phyloP scores from a whole-genome alignment of 768 basidiomycete genomes.

The Termitomyces eurrhizus region DNA sequence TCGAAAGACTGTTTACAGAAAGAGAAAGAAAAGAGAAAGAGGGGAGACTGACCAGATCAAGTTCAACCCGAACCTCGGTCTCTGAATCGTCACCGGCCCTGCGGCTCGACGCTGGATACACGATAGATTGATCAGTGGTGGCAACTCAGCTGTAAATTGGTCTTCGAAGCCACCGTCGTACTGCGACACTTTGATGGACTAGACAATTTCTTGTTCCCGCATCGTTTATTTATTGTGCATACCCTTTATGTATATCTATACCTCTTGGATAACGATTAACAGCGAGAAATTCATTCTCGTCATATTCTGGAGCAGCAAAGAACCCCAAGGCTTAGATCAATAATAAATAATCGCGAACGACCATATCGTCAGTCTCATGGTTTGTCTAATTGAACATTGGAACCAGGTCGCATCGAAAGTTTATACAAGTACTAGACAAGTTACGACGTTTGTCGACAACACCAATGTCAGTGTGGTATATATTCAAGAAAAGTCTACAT shows the following conservation, averaged over 20 bases:
- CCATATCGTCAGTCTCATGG: neutral
- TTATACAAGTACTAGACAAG: neutral
- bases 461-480: neutral
- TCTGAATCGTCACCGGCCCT: neutral
- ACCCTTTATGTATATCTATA: neutral
- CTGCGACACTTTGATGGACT: neutral
- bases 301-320: neutral
- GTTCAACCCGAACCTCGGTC: neutral
- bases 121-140: neutral
- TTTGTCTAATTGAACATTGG: too few relatives aligned
- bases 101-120: neutral
- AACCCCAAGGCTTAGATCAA: neutral
- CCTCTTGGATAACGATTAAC: neutral
- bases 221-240: neutral
- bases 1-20: neutral
- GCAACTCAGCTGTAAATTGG: neutral
- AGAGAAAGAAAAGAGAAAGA: neutral
- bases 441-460: conserved; percentile 8
- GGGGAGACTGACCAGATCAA: neutral
- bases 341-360: neutral
- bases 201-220: neutral
- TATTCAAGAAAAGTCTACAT: neutral
- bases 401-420: neutral
- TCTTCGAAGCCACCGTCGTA: neutral
- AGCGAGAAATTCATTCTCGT: neutral